Evolutionary conservation across 805 yeast genomes (phyloP).

Genomic region (Myxozyma vanderwaltii): DNA sequence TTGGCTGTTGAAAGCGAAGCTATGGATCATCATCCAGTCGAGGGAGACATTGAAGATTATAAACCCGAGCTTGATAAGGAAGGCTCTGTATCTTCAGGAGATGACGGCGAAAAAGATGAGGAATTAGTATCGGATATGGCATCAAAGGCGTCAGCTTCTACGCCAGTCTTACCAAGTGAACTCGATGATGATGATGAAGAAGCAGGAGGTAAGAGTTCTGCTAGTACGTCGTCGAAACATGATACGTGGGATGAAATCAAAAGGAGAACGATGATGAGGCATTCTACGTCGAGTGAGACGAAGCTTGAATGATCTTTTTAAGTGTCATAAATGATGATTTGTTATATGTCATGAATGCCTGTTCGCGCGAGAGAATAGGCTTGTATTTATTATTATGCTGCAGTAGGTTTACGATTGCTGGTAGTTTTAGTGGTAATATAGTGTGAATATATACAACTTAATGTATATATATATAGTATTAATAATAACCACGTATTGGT

Average conservation of each 20-base stretch:
- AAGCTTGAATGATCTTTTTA: no score
- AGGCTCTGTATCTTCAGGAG: conserved; percentile 13
- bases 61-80: conserved; percentile 19
- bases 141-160: neutral
- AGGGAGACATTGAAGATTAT: conserved; percentile 23
- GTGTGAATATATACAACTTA: no score
- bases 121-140: neutral
- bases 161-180: neutral
- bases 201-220: neutral
- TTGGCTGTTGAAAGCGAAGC: conserved; percentile 22
- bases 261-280: conserved; percentile 26
- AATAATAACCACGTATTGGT: no score
- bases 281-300: neutral
- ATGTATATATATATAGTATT: no score
- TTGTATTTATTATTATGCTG: neutral
- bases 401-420: neutral
- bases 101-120: neutral
- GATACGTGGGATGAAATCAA: conserved; percentile 25
- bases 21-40: conserved; percentile 9
- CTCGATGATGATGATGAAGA: neutral
- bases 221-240: neutral
- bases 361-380: neutral
- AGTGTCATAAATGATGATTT: no score
- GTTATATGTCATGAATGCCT: no score
- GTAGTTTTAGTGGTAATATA: no score